Evolutionary conservation across 2,329 filamentous ascomycete genomes (phyloP).

Genomic region (Cladosporium sp.): DNA sequence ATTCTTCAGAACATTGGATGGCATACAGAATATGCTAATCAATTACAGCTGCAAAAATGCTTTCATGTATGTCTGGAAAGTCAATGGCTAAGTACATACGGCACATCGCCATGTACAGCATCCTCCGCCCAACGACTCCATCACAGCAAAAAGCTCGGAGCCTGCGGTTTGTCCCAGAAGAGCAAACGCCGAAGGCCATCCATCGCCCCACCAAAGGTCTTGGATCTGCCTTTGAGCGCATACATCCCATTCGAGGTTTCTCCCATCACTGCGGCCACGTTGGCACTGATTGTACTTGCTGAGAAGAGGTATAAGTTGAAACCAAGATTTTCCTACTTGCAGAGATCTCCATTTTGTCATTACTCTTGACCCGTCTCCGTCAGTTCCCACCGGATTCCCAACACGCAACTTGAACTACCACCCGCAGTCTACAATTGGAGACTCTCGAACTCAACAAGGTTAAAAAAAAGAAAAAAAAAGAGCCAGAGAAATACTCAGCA

Average conservation of each 20-base stretch:
- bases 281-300: neutral
- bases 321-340: neutral
- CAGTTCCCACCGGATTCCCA: neutral
- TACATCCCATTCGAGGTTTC: slow-evolving; percentile 7
- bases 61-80: neutral
- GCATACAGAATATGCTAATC: neutral
- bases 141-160: neutral
- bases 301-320: slow-evolving; percentile 4
- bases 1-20: neutral
- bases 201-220: slow-evolving; percentile 1
- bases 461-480: neutral
- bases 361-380: neutral
- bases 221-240: slow-evolving; percentile 7
- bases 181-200: slow-evolving; percentile 1
- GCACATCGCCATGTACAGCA: neutral
- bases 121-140: neutral
- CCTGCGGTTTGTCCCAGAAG: neutral
- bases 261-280: slow-evolving; percentile 8
- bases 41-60: neutral
- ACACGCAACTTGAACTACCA: neutral
- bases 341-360: neutral
- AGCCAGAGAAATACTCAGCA: neutral
- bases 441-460: neutral
- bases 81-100: neutral
- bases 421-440: neutral